A percentile compares a stretch with the other conserved stretches of the same genome.
Conservation (phyloP, 1,139 yeast genomes). For the Hanseniaspora sp. region DNA sequence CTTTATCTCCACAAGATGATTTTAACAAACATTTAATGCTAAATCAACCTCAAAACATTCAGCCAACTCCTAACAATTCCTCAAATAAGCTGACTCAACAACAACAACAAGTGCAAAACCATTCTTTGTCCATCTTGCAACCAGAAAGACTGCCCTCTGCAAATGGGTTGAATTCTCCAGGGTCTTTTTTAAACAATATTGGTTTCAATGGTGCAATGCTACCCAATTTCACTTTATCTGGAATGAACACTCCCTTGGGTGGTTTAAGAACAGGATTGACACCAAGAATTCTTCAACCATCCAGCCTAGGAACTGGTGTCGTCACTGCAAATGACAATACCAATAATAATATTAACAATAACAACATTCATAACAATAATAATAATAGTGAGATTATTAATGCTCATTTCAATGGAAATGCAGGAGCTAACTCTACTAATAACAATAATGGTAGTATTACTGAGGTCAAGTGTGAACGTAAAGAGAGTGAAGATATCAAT, state of each 20-base stretch:
- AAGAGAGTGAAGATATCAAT: background rate
- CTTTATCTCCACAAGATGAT: conserved; percentile 8
- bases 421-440: too few relatives aligned
- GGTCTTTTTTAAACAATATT: conserved; percentile 18
- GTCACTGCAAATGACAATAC: background rate
- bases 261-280: conserved; percentile 56
- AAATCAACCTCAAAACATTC: background rate
- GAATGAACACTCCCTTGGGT: conserved; percentile 34
- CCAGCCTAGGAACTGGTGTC: background rate
- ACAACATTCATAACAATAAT: background rate
- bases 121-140: background rate
- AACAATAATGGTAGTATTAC: too few relatives aligned
- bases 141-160: conserved; percentile 3
- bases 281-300: conserved; percentile 30
- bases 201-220: conserved; percentile 22
- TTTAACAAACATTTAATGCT: conserved; percentile 7
- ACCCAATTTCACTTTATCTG: conserved; percentile 57
- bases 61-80: conserved; percentile 1
- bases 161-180: conserved; percentile 6
- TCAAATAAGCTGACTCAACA: background rate
- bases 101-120: background rate
- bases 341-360: too few relatives aligned
- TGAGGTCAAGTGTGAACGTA: background rate
- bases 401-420: too few relatives aligned
- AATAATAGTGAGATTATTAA: too few relatives aligned